Evolutionary conservation across 768 basidiomycete species (phyloP).

Genomic region (Gymnopilus junonius): DNA sequence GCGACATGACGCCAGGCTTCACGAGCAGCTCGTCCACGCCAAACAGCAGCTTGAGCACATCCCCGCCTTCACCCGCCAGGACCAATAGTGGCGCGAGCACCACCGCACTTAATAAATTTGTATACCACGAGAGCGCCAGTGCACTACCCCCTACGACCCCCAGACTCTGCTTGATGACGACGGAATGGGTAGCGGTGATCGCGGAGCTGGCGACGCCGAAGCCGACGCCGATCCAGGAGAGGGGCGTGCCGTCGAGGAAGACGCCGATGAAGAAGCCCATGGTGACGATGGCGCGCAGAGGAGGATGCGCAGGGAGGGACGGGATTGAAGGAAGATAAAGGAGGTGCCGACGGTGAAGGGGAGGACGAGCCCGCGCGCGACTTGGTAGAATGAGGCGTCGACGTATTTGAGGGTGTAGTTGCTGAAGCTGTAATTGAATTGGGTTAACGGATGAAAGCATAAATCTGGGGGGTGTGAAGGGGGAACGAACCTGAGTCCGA

Average conservation of each 20-base stretch:
- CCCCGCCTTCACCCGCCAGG: slow-evolving; percentile 75
- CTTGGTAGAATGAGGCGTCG: slow-evolving; percentile 94
- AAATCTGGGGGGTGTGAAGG: background rate
- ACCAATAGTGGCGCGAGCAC: slow-evolving; percentile 75
- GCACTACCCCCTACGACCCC: slow-evolving; percentile 83
- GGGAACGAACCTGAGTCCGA: slow-evolving; percentile 75
- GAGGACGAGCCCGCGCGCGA: slow-evolving; percentile 91
- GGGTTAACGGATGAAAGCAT: background rate
- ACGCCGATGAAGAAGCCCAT: slow-evolving; percentile 91
- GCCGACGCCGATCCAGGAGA: slow-evolving; percentile 66
- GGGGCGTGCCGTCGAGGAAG: slow-evolving; percentile 71
- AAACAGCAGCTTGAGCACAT: slow-evolving; percentile 63
- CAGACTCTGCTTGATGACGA: slow-evolving; percentile 90
- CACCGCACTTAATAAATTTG: slow-evolving; percentile 79
- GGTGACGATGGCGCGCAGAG: slow-evolving; percentile 78
- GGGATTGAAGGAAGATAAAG: slow-evolving; percentile 72
- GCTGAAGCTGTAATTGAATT: slow-evolving; percentile 75
- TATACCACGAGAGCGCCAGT: slow-evolving; percentile 89
- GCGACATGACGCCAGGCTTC: slow-evolving; percentile 44
- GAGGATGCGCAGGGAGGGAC: slow-evolving; percentile 78
- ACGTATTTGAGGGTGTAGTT: slow-evolving; percentile 94
- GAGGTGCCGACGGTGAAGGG: slow-evolving; percentile 94
- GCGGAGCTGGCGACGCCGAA: slow-evolving; percentile 86
- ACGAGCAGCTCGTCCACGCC: slow-evolving; percentile 41
- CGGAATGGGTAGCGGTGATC: slow-evolving; percentile 90